Conservation (phyloP, 2,329 filamentous ascomycete species). For the Botrytis tulipae region DNA sequence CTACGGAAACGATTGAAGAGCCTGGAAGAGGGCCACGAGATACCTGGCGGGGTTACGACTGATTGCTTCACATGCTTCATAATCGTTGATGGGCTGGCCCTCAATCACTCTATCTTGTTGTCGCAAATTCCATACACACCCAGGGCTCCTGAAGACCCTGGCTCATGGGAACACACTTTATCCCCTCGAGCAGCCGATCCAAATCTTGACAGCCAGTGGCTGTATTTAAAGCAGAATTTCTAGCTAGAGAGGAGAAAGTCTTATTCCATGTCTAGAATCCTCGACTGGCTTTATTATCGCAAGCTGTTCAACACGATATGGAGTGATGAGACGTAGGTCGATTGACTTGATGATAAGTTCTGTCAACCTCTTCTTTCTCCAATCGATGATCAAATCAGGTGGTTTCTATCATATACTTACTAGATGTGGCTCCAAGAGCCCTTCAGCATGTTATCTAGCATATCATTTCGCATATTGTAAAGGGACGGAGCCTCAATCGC, state of each 20-base stretch:
- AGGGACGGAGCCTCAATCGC: neutral
- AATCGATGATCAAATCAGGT: neutral
- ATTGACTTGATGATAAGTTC: neutral
- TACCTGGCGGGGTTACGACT: neutral
- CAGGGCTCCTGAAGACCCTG: rapidly evolving
- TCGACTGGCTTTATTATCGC: neutral
- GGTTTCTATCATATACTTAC: neutral
- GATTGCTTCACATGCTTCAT: neutral
- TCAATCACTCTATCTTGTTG: neutral
- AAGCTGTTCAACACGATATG: neutral
- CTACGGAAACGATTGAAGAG: neutral
- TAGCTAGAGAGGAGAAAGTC: neutral
- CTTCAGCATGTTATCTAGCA: neutral
- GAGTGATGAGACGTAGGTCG: neutral
- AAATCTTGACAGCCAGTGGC: neutral
- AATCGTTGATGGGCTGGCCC: neutral
- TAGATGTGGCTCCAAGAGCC: neutral
- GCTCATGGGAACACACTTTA: neutral
- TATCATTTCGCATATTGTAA: neutral
- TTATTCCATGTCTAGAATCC: neutral
- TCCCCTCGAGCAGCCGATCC: neutral
- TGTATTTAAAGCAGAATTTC: neutral
- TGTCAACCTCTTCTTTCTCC: neutral
- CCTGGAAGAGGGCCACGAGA: neutral
- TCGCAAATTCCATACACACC: neutral